Evolutionary conservation across 2,329 filamentous ascomycete genomes (phyloP), one percentile per base, ranked within the genome.

Genomic region (Bisporella sp.): DNA sequence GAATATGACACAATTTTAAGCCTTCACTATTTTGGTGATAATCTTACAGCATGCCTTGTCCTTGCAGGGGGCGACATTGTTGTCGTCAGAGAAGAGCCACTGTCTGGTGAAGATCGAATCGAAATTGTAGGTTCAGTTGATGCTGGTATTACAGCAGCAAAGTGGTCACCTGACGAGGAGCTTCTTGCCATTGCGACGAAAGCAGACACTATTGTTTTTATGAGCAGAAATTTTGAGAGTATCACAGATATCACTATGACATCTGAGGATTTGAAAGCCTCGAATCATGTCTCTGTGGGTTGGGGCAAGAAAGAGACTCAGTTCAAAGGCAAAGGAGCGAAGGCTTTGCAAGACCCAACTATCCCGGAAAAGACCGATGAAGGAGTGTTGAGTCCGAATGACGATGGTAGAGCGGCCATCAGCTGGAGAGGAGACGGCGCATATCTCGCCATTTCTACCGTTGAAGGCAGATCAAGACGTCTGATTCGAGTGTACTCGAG

Each of bases 301-400:
- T 99, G 93, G 93, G 93, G 93, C 53, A 97, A 97, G 73, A 89
- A 87, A 65, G 93, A 99, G 70, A 99, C 93, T 0, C 93, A 99
- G 67, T 99, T 99, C 67, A 88, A 96, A 64, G 93, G 93, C 46
- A 89, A 88, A 62, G 82, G 91, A 55, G 92, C 91, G 51, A 83
- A 82, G 70, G 90, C 90, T 21, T 73, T 97, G 57, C 81, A 89
- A 48, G 93, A 99, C 67, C 93, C 93, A 12, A 99, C 93, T 7
- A 88, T 99, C 58, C 93, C 93, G 0, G 91, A 97, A 66, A 88
- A 85, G 64, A 79, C 96, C 13, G 93, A 97, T 62, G 81, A 91
- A 64, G 93, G 93, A 40, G 71, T 81, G 6, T 71, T 91, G 12
- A 95, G 89, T 62, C 62, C 75, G 6, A 72, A 77, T n/a, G 93